Base-by-base conservation (phyloP, 2,329 filamentous ascomycete species). In the Aspergillus quadricinctus region DNA sequence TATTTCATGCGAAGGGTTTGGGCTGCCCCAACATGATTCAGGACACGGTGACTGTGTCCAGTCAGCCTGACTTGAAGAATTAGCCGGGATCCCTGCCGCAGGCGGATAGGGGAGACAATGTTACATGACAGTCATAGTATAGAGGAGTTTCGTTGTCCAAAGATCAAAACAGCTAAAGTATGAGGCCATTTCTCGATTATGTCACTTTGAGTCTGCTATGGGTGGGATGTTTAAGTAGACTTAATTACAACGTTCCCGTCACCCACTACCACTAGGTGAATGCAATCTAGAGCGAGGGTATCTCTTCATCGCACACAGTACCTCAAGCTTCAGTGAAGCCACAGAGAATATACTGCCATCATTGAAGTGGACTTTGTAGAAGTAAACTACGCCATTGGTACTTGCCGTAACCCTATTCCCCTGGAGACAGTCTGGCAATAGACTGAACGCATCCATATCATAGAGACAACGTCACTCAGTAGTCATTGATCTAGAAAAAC, bases 61-160 rank as follows among this genome's bases (percentile, higher is more conserved):
- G 48, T 37, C 40, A 2, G 11, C 19, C n/a, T 37, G 48, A 21
- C 46, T 45, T 43, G 43, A 21, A 4, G 37, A 55, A 25, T 37
- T 19, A 9, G 28, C 45, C 7, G 37, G 19, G 45, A 48, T 28
- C 57, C 52, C 54, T 55, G 48, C 53, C 58, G 53, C 58, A 57
- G 59, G 59, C 57, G 59, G 59, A 55, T 59, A 53, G 59, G 57
- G 56, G 50, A 50, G 46, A 35, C 11, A 25, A 31, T 37, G 19
- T 53, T 56, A 25, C 43, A 29, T 35, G n/a, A 25, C 14, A 37
- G 31, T 40, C 21, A 52, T 28, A 37, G 25, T 48, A 55, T 56
- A 48, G 27, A 53, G 37, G 29, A 27, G 21, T 43, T 50, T 55
- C 14, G 31, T 35, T 35, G 31, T 35, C 14, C 14, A 35, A 35